These are phyloP conservation scores for Botrytis fabae DNA, from an alignment of 2,329 filamentous ascomycete species.

Conservation along the genomic window DNA sequence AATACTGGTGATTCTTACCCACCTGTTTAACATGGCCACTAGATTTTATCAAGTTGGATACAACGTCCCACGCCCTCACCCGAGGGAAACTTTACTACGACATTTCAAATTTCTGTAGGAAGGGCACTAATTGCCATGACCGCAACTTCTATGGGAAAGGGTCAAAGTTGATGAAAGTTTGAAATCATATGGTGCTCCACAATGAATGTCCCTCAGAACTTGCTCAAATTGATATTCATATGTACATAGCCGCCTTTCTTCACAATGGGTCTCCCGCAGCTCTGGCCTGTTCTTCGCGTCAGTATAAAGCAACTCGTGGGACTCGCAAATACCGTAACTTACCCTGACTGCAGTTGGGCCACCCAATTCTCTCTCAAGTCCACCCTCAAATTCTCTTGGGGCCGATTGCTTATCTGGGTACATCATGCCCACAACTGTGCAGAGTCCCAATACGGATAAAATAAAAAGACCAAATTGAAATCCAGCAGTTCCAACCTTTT, in stretches of 20 bases:
- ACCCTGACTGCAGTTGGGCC: slow-evolving; percentile 67
- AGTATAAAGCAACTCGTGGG: slow-evolving; percentile 3
- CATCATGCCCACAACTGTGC: slow-evolving; percentile 64
- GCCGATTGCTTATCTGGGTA: slow-evolving; percentile 73
- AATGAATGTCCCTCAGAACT: slow-evolving; percentile 9
- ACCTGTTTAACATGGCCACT: not conserved
- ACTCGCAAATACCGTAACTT: slow-evolving; percentile 43
- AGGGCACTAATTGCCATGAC: not conserved
- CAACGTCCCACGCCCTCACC: not conserved
- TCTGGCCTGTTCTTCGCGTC: slow-evolving; percentile 49
- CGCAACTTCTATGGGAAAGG: not conserved
- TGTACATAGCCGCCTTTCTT: slow-evolving; percentile 40
- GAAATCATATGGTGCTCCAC: not conserved
- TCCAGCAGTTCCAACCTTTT: slow-evolving; percentile 67
- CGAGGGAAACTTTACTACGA: not conserved
- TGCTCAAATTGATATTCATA: slow-evolving; percentile 30
- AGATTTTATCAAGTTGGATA: not conserved
- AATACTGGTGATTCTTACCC: not conserved
- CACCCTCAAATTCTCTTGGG: slow-evolving; percentile 70
- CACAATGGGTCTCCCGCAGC: slow-evolving; percentile 51
- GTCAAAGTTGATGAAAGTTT: not conserved
- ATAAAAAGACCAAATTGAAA: slow-evolving; percentile 70
- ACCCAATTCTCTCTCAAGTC: slow-evolving; percentile 73
- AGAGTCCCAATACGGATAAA: slow-evolving; percentile 60
- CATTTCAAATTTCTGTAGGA: not conserved